A percentile compares a stretch with the other conserved stretches of the same genome.
Conservation (phyloP, 805 yeast genomes). For the Barnettozyma vustinii region DNA sequence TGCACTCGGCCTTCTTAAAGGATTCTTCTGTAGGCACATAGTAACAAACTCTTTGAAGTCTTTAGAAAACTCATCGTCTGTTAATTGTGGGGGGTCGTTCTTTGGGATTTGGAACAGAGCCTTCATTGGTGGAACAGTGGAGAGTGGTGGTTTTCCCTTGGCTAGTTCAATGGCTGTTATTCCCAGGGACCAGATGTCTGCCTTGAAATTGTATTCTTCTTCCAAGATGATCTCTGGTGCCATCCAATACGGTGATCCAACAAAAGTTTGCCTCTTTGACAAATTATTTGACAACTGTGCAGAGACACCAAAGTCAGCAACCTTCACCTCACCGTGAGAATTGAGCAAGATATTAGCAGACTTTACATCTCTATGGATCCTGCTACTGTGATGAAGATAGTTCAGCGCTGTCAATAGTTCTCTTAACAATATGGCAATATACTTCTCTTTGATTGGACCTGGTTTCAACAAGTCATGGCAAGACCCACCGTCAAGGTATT, state of each 20-base stretch:
- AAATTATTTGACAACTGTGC: conserved; percentile 67
- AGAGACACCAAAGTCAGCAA: conserved; percentile 96
- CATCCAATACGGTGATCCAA: conserved; percentile 97
- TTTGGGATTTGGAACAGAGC: conserved; percentile 36
- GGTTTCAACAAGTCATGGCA: conserved; percentile 69
- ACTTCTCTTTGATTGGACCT: conserved; percentile 82
- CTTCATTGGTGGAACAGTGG: conserved; percentile 51
- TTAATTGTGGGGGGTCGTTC: conserved; percentile 85
- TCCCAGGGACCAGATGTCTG: conserved; percentile 97
- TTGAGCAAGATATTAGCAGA: conserved; percentile 85
- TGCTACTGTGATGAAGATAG: conserved; percentile 69
- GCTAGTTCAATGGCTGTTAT: conserved; percentile 91
- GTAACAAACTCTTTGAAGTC: conserved; percentile 65
- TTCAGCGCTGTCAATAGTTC: conserved; percentile 70
- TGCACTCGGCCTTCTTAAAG: conserved; percentile 62
- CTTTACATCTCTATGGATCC: conserved; percentile 89
- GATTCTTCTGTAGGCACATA: conserved; percentile 67
- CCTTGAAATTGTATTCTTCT: conserved; percentile 79
- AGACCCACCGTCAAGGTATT: conserved; percentile 93
- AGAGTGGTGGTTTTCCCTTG: conserved; percentile 96
- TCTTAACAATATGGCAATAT: conserved; percentile 71
- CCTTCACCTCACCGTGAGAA: conserved; percentile 66
- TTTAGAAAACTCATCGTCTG: conserved; percentile 70
- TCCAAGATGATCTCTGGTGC: conserved; percentile 96
- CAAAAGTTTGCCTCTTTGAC: conserved; percentile 59